Evolutionary conservation across 352 stramenopile species (phyloP), one percentile per base, ranked within the genome.

Genomic region (Pythium oligandrum): DNA sequence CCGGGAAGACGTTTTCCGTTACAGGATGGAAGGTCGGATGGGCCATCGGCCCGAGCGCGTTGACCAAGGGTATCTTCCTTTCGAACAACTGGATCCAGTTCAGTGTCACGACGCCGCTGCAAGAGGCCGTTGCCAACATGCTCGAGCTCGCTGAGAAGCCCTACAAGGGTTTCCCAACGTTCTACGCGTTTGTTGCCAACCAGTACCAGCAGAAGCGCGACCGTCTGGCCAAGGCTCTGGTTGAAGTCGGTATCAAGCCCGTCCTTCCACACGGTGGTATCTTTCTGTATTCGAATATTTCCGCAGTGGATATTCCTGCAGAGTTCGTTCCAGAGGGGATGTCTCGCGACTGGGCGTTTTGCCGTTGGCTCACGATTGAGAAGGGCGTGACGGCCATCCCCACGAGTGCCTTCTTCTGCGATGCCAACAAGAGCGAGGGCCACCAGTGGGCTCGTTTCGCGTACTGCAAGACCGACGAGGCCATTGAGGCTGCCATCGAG

Each of bases 381-480:
- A 93, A 91, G 51, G 86, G 88, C 40, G 93, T 98, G 58, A 96
- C 90, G 4, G 81, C 88, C 26, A 98, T 97, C 71, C 93, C 91
- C 32, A 94, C 80, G 26, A 90, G 71, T 42, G 87, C 91, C 38
- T 98, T 98, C 71, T 98, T 98, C 56, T 85, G 75, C 45, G 34
- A 68, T 26, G 75, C 68, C 36, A 96, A 96, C 66, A 88, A 94
- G 42, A 48, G 55, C 6, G 66, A 85, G 33, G 82, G 79, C 39
- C 73, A 82, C 53, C 67, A 83, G 36, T 85, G 89, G 64, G 90
- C 83, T 4, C 88, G 95, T 44, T 98, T 98, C 61, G 93, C 93
- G 35, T 98, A 97, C 73, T 98, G 95, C 78, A 98, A 98, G 78
- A 96, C 86, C 36, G 94, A 98, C 55, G 82, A 96, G 36, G 93